phyloP scores from a whole-genome alignment of 108 stramenopile species.

The Conticribra weissflogii region DNA sequence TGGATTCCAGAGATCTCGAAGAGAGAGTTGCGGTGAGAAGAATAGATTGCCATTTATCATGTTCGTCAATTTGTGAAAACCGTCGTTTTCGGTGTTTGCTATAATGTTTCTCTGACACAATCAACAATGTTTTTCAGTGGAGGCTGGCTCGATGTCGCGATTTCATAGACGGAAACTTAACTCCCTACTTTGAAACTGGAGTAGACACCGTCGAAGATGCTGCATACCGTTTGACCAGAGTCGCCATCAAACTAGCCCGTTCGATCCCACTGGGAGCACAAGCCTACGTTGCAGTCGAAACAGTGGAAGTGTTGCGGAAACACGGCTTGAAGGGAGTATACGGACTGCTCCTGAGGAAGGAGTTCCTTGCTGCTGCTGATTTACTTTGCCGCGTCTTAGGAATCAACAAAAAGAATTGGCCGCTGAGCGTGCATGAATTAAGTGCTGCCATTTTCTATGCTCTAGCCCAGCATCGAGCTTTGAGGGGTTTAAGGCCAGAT shows the following conservation, averaged over 20 bases:
- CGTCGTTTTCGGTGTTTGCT: no score
- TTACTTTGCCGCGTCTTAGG: slow-evolving; percentile 80
- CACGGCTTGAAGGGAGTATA: slow-evolving; percentile 94
- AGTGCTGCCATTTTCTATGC: slow-evolving; percentile 97
- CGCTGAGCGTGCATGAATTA: slow-evolving; percentile 89
- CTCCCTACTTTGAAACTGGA: slow-evolving; percentile 86
- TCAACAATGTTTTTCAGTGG: slow-evolving; percentile 45
- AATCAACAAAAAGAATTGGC: slow-evolving; percentile 89
- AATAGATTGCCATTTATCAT: not conserved
- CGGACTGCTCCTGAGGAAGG: slow-evolving; percentile 87
- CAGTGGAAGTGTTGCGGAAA: slow-evolving; percentile 88
- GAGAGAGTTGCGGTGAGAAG: slow-evolving; percentile 74
- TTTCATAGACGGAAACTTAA: slow-evolving; percentile 53
- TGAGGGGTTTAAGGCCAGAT: slow-evolving; percentile 86
- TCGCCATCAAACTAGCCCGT: slow-evolving; percentile 74
- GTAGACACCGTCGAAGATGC: slow-evolving; percentile 79
- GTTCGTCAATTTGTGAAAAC: not conserved
- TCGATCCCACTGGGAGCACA: slow-evolving; percentile 87
- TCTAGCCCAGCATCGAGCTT: slow-evolving; percentile 88
- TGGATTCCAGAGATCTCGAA: slow-evolving; percentile 78
- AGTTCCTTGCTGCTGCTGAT: slow-evolving; percentile 94
- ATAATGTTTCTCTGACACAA: not conserved
- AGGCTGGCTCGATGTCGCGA: slow-evolving; percentile 82
- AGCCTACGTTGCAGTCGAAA: slow-evolving; percentile 90
- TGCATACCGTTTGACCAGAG: slow-evolving; percentile 67